phyloP scores from a whole-genome alignment of 805 yeast species.

The Hanseniaspora pseudoguilliermondii region DNA sequence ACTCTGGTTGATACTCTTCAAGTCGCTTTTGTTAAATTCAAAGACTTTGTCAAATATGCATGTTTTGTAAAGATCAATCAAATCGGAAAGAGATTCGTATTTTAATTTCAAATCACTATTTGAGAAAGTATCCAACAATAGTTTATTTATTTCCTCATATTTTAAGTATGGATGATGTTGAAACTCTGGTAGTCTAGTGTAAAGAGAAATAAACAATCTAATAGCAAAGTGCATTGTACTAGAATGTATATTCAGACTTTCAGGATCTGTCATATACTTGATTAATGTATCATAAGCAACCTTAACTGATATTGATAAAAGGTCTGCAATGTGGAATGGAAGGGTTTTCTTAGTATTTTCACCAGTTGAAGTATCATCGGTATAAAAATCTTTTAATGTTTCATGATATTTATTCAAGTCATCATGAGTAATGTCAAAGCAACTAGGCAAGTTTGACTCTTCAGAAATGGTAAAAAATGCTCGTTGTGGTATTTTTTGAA shows the following conservation, averaged over 20 bases:
- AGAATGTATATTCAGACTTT: neutral
- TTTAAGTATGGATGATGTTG: neutral
- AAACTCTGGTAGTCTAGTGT: neutral
- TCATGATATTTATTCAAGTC: neutral
- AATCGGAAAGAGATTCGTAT: neutral
- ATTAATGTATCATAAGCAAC: neutral
- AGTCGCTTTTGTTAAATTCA: neutral
- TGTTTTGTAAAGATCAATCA: neutral
- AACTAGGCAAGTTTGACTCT: conserved; percentile 25
- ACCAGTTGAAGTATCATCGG: neutral
- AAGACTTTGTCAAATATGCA: conserved; percentile 5
- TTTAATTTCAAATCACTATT: neutral
- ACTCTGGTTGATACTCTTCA: conserved; percentile 5
- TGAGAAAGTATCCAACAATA: neutral
- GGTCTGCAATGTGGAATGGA: conserved; percentile 6
- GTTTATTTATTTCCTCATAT: neutral
- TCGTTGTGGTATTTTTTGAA: conserved; percentile 49
- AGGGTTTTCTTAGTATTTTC: neutral
- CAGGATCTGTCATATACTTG: neutral
- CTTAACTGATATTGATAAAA: neutral
- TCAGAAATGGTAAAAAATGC: conserved; percentile 43
- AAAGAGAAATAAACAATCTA: neutral
- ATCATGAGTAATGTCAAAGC: conserved; percentile 8
- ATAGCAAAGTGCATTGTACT: neutral
- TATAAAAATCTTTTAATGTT: neutral